Evolutionary conservation across 768 basidiomycete species (phyloP), one percentile per base, ranked within the genome.

Genomic region (Cystofilobasidium capitatum): DNA sequence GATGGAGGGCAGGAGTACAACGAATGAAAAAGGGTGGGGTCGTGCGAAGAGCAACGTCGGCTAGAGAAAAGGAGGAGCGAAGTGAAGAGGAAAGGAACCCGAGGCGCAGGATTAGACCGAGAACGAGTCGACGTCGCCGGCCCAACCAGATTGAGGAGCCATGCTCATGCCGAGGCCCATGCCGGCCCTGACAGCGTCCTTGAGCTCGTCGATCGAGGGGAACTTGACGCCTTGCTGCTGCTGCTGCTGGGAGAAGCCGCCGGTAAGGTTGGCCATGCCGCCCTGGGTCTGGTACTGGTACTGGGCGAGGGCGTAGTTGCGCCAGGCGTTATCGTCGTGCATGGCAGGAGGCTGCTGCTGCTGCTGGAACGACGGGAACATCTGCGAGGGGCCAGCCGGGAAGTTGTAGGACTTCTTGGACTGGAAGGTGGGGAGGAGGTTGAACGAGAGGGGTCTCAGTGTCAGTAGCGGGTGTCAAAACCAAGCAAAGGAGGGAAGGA

Each of bases 271-370:
- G 10, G 42, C 17, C 8, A 31, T 2, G 36, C 13, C n/a, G 37
- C 14, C 40, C 40, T 24, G 42, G 14, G 55, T 3, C 29, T 64
- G 64, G 39, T 58, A 57, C 39, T 47, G 22, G 65, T 66, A 60
- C 35, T 66, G 65, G n/a, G 42, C 42, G 24, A 63, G 55, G 14
- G 67, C 61, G 36, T 35, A 37, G 36, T 22, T 8, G 33, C 67
- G 33, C 67, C 67, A 69, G 20, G 62, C 62, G 54, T 69, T n/a
- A n/a, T n/a, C 61, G 47, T 63, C 33, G 31, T 58, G 58, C 39
- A 12, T 14, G 40, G 20, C 8, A 24, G 5, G 17, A 24, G 14
- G 59, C 5, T n/a, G 40, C 12, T 24, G 54, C 39, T 42, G 63
- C 13, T 26, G 35, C 16, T 37, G 63, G 54, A 55, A n/a, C 5